Conservation (phyloP, 2,329 filamentous ascomycete genomes). For the Epichloe elymi region DNA sequence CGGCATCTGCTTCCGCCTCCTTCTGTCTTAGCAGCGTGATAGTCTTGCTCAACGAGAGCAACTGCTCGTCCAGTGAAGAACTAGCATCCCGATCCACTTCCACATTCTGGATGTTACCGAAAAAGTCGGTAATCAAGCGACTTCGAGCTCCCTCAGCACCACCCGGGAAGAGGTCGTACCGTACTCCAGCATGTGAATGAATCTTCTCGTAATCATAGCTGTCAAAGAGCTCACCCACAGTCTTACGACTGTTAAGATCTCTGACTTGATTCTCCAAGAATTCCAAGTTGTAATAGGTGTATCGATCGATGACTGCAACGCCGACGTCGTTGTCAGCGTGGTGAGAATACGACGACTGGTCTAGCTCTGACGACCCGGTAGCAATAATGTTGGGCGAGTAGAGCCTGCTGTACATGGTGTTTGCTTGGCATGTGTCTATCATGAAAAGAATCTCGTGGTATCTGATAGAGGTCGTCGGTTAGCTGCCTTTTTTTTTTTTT, state of each 20-base stretch:
- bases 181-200: conserved; percentile 78
- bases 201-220: conserved; percentile 93
- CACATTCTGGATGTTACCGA: conserved; percentile 94
- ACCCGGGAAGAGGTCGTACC: conserved; percentile 89
- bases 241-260: conserved; percentile 76
- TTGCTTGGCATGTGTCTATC: conserved; percentile 99
- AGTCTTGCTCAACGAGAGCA: conserved; percentile 60
- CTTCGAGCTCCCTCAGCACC: conserved; percentile 65
- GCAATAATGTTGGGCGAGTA: conserved; percentile 98
- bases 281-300: conserved; percentile 97
- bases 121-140: conserved; percentile 87
- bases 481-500: not conserved
- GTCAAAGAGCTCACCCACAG: conserved; percentile 87
- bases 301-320: conserved; percentile 94
- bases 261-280: conserved; percentile 86
- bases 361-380: conserved; percentile 89
- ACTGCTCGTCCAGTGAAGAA: conserved; percentile 53
- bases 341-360: conserved; percentile 93
- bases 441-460: conserved; percentile 98
- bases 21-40: conserved; percentile 41
- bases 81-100: conserved; percentile 61
- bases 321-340: conserved; percentile 97
- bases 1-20: conserved; percentile 31
- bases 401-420: conserved; percentile 97
- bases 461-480: conserved; percentile 23